Conservation (phyloP, 2,329 filamentous ascomycete species). For the Cladophialophora chaetospira region DNA sequence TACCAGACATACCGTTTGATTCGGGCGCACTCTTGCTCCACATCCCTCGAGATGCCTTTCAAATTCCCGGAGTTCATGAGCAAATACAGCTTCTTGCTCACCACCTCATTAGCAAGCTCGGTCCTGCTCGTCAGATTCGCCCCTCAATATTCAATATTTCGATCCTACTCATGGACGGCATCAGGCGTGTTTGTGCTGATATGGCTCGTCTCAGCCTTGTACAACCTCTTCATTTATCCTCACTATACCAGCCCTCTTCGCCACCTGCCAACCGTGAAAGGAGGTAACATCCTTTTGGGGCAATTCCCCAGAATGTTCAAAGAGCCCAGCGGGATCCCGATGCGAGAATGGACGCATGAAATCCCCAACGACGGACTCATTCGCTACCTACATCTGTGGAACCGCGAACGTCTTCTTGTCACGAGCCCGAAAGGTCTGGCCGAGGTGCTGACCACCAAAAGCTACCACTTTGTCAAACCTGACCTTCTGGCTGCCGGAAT, state of each 20-base stretch:
- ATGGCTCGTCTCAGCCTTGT: conserved; percentile 34
- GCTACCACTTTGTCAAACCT: conserved; percentile 71
- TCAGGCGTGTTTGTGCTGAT: conserved; percentile 32
- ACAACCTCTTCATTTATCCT: conserved; percentile 57
- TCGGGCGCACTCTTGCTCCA: not conserved
- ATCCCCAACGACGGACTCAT: conserved; percentile 70
- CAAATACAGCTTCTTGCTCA: conserved; percentile 28
- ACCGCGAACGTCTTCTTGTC: conserved; percentile 64
- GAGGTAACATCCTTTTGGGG: conserved; percentile 49
- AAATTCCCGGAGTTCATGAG: conserved; percentile 36
- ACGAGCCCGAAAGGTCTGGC: conserved; percentile 66
- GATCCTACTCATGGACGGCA: conserved; percentile 36
- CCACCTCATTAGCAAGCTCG: conserved; percentile 22
- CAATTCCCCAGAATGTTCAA: conserved; percentile 44
- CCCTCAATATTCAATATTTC: conserved; percentile 37
- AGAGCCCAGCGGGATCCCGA: conserved; percentile 43
- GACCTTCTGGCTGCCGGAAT: conserved; percentile 46
- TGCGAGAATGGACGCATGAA: conserved; percentile 55
- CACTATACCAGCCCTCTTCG: conserved; percentile 60
- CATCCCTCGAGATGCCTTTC: conserved; percentile 52
- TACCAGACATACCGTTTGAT: not conserved
- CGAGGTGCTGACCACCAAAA: conserved; percentile 69
- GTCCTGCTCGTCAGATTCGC: conserved; percentile 26
- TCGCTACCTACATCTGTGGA: conserved; percentile 64
- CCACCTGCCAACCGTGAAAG: conserved; percentile 57